A percentile compares a stretch with the other conserved stretches of the same genome.
Conservation (phyloP, 768 basidiomycete genomes). For the Suillus tomentosus region DNA sequence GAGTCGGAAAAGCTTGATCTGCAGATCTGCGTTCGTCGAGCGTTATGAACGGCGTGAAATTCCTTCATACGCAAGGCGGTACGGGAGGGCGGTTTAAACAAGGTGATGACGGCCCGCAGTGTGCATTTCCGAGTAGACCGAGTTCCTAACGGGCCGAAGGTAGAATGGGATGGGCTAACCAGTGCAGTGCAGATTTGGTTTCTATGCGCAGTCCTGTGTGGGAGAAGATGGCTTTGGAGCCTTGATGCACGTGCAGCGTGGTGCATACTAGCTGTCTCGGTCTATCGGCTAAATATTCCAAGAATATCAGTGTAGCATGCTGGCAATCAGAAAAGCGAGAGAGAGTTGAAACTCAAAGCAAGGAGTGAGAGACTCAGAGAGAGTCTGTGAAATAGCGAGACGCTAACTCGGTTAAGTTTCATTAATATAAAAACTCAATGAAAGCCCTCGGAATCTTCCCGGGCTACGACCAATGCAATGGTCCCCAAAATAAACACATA, state of each 20-base stretch:
- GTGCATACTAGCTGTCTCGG: background rate
- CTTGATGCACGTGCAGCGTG: constrained; percentile 1
- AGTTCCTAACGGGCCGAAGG: no score
- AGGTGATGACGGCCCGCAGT: background rate
- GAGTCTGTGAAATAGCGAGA: background rate
- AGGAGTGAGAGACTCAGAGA: background rate
- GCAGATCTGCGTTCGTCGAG: background rate
- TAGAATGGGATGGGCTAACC: background rate
- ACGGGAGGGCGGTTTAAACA: background rate
- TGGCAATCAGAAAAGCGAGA: background rate
- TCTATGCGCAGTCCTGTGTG: background rate
- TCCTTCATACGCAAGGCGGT: background rate
- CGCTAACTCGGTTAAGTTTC: background rate
- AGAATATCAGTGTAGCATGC: background rate
- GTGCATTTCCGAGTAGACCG: no score
- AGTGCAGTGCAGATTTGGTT: background rate
- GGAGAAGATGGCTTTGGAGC: background rate
- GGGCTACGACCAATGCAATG: background rate
- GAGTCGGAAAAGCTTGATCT: background rate
- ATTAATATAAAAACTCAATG: constrained; percentile 7
- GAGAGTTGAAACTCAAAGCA: background rate
- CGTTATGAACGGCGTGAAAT: no score
- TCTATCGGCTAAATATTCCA: background rate
- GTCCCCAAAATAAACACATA: background rate
- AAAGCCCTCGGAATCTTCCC: constrained; percentile 8